A percentile compares a stretch with the other conserved stretches of the same genome.
These are phyloP conservation scores for Daldinia caldariorum DNA, from an alignment of 495 filamentous ascomycete species.

Conservation along the genomic window DNA sequence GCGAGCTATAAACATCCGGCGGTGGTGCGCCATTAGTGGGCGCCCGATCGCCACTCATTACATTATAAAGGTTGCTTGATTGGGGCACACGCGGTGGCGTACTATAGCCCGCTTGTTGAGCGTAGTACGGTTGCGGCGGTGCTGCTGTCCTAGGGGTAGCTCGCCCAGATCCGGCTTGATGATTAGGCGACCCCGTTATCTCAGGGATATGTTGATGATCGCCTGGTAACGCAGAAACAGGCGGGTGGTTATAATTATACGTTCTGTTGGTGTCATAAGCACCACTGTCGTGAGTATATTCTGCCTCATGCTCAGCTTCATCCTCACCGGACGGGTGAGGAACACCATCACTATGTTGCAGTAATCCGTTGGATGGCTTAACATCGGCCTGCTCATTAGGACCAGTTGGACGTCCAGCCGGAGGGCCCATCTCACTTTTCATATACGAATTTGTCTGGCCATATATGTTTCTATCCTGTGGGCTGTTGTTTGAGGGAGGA, in stretches of 20 bases:
- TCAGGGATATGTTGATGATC: conserved; percentile 88
- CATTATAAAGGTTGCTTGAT: conserved; percentile 86
- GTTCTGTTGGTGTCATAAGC: conserved; percentile 73
- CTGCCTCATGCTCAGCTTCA: conserved; percentile 77
- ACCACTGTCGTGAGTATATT: conserved; percentile 81
- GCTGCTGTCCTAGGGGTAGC: conserved; percentile 83
- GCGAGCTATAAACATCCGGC: conserved; percentile 74
- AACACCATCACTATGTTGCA: conserved; percentile 65
- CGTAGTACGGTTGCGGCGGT: conserved; percentile 76
- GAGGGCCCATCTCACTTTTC: conserved; percentile 93
- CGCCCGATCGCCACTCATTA: conserved; percentile 85
- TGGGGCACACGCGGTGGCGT: conserved; percentile 79
- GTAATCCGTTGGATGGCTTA: conserved; percentile 73
- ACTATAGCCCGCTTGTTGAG: conserved; percentile 70
- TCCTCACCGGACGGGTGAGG: conserved; percentile 70
- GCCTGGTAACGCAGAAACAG: conserved; percentile 69
- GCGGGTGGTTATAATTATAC: conserved; percentile 77
- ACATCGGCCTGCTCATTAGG: conserved; percentile 68
- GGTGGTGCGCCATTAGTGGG: conserved; percentile 70
- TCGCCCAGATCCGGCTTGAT: conserved; percentile 84
- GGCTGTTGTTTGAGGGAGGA: conserved; percentile 67
- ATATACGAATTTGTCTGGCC: conserved; percentile 73
- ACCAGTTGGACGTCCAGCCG: conserved; percentile 68
- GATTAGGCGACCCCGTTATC: conserved; percentile 84
- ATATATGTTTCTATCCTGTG: conserved; percentile 77